Base-by-base conservation (phyloP, 163 green algal genomes). In the Volvox carteri region DNA sequence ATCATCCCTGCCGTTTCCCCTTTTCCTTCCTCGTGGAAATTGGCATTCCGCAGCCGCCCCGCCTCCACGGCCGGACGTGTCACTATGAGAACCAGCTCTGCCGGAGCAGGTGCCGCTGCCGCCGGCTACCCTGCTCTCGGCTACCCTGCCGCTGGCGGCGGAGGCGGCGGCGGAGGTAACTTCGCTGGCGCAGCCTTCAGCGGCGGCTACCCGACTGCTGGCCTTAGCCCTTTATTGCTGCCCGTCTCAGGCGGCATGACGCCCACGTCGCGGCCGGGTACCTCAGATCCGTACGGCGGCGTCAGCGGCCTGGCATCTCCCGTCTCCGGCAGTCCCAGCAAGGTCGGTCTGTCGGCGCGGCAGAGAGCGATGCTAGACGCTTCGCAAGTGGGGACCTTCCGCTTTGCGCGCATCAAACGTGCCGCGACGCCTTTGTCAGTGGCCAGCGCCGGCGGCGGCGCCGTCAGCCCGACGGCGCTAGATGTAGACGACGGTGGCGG, bases 321-420 rank as follows among this genome's bases (percentile, higher is more conserved):
- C 50, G n/a, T 48, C 46, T 6, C 46, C 42, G 19, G 16, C n/a
- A 77, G 58, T 33, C 65, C 46, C 65, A 87, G 79, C 42, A 70
- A 72, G 65, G 81, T 87, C 33, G 83, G 83, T 0, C 83, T 88
- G 16, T 81, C 83, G 25, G 67, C 83, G 5, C 48, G 83, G 25
- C 83, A 88, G 48, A 67, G 83, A 0, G 83, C 83, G 3, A 60
- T 88, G 83, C 0, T 88, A 5, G 50, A 73, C 39, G 67, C 83
- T 1, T 28, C 35, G 2, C 48, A 81, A 35, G 25, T 75, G 0
- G 83, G 83, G 8, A 74, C 50, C 23, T 88, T 88, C 68, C 83
- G 83, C 12, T 88, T 88, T 67, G 83, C 83, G 4, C 67, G 83
- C 23, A 78, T 88, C 30, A 60, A 73, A 42, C 68, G 37, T 16